phyloP scores from a whole-genome alignment of 805 yeast species.

The Wickerhamiella galacta region DNA sequence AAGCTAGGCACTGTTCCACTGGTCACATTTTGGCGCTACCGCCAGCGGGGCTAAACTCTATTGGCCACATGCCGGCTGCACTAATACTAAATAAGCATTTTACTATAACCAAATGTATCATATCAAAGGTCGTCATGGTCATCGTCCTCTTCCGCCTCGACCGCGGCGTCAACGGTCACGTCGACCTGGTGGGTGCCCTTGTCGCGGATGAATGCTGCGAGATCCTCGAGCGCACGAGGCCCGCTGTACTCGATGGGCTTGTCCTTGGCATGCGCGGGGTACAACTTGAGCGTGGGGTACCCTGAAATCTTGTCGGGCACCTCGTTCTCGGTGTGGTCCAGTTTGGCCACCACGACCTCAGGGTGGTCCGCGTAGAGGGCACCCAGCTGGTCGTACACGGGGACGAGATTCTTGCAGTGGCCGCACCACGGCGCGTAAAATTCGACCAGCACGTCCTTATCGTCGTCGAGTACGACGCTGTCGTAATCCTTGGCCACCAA shows the following conservation, averaged over 20 bases:
- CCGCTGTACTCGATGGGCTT: constrained; percentile 52
- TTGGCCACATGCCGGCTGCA: no score
- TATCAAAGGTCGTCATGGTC: constrained; percentile 15
- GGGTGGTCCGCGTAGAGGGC: constrained; percentile 36
- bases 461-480: constrained; percentile 41
- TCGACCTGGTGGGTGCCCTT: constrained; percentile 50
- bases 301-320: constrained; percentile 63
- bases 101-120: not conserved
- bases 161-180: constrained; percentile 26
- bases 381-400: constrained; percentile 77
- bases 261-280: constrained; percentile 69
- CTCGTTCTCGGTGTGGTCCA: constrained; percentile 85
- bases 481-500: constrained; percentile 78
- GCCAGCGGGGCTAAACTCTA: no score
- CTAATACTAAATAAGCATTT: no score
- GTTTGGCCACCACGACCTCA: constrained; percentile 60
- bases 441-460: constrained; percentile 61
- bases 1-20: no score
- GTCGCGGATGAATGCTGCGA: constrained; percentile 55
- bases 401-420: constrained; percentile 84
- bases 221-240: constrained; percentile 53
- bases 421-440: constrained; percentile 87
- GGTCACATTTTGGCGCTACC: no score
- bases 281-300: constrained; percentile 82
- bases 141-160: constrained; percentile 15